Conservation (phyloP, 2,329 filamentous ascomycete species). For the Talaromyces pinophilus region DNA sequence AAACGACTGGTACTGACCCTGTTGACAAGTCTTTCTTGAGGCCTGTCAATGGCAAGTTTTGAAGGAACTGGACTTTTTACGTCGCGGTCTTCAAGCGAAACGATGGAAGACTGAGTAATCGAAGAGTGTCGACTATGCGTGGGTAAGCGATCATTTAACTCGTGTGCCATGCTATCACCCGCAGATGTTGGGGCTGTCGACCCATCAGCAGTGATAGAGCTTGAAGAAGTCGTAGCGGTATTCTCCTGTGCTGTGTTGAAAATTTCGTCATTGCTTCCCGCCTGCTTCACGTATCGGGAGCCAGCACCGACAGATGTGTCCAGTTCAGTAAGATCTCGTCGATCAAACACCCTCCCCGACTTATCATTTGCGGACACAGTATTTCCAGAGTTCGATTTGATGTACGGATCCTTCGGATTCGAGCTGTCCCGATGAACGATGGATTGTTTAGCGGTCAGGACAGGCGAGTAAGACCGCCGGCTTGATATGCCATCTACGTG, state of each 20-base stretch:
- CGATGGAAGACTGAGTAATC: conserved; percentile 32
- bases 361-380: conserved; percentile 29
- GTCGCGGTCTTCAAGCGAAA: conserved; percentile 37
- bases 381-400: conserved; percentile 25
- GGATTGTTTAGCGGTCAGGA: conserved; percentile 34
- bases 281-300: conserved; percentile 30
- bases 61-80: conserved; percentile 30
- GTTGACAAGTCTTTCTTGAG: conserved; percentile 38
- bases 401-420: conserved; percentile 27
- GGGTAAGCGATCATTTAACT: conserved; percentile 31
- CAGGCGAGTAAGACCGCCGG: conserved; percentile 37
- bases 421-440: conserved; percentile 33
- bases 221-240: conserved; percentile 34
- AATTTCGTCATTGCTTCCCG: conserved; percentile 31
- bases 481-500: conserved; percentile 35
- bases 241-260: conserved; percentile 37
- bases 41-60: conserved; percentile 30
- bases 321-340: conserved; percentile 33
- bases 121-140: conserved; percentile 34
- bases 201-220: conserved; percentile 34
- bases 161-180: conserved; percentile 35
- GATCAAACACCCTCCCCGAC: conserved; percentile 30
- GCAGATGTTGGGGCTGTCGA: conserved; percentile 31
- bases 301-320: conserved; percentile 30
- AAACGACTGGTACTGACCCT: conserved; percentile 50